phyloP scores from a whole-genome alignment of 352 stramenopile genomes.

The Pilasporangium apinafurcum region DNA sequence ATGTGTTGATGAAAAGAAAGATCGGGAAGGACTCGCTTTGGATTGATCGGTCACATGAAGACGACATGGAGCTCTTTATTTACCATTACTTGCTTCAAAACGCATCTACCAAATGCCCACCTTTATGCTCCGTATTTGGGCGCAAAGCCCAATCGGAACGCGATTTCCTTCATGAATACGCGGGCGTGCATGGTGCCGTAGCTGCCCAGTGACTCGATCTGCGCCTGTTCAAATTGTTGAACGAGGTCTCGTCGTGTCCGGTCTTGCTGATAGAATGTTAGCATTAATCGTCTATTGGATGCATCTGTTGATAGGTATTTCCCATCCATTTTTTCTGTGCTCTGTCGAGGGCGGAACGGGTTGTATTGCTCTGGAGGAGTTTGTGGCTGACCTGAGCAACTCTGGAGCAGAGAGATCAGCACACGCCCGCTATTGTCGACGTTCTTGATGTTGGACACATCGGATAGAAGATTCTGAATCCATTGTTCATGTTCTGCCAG shows the following conservation, averaged over 20 bases:
- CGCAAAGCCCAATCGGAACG: constrained; percentile 65
- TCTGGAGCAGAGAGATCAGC: constrained; percentile 46
- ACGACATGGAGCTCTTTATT: no score
- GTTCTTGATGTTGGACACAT: constrained; percentile 22
- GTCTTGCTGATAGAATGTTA: constrained; percentile 51
- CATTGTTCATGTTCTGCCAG: constrained; percentile 20
- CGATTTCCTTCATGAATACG: constrained; percentile 74
- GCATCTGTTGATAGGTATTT: constrained; percentile 19
- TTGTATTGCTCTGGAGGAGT: constrained; percentile 1
- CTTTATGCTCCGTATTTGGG: constrained; percentile 80
- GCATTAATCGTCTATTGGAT: constrained; percentile 28
- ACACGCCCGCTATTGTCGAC: constrained; percentile 20
- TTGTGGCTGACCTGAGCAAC: constrained; percentile 3
- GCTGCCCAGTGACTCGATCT: constrained; percentile 37
- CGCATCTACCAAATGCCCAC: no score
- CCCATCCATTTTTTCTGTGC: constrained; percentile 51
- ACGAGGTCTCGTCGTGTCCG: constrained; percentile 56
- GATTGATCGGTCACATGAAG: no score
- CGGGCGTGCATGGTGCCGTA: constrained; percentile 69
- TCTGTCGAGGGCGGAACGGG: constrained; percentile 57
- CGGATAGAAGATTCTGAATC: constrained; percentile 30
- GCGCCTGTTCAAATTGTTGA: constrained; percentile 33
- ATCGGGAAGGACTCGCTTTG: no score
- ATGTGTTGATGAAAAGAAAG: no score
- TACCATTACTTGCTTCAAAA: no score